Base-by-base conservation (phyloP, 495 filamentous ascomycete genomes). In the Halenospora varia region DNA sequence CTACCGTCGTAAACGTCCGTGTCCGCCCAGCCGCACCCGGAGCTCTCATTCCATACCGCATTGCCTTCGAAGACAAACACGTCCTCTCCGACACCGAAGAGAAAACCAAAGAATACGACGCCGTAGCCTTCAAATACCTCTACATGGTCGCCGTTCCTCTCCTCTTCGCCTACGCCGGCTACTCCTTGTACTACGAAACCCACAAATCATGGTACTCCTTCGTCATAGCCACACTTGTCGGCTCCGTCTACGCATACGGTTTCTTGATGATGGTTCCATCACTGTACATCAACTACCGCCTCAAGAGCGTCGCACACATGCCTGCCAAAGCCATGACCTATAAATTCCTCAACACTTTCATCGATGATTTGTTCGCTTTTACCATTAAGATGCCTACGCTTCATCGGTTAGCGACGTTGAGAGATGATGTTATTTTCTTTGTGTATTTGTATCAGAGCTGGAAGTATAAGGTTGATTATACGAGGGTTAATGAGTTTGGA, bases 201-300 rank as follows among this genome's bases (percentile, higher is more conserved):
- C 94, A 98, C 77, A 97, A 97, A 77, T 92, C 88, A 52, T 97
- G 95, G 95, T 98, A 98, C 71, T 90, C 85, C 18, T 98, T 90
- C 73, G 77, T 95, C 70, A 83, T 86, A 62, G 82, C 95, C 25
- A 96, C 94, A 0, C 84, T 97, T 1, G 94, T 98, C 15, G 94
- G 94, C 4, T 92, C 88, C 48, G 94, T 98, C 26, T 98, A 98
- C 69, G 93, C 94, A 1, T 98, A 98, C 65, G 94, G 94, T 8
- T 98, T 98, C 77, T 73, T 98, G 58, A 97, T 98, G 95, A 97
- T 98, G 94, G 90, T 98, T 17, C 94, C 94, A 24, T 88, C 83
- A 56, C 77, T 98, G 53, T 98, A 97, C 71, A 98, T 98, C 83
- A 98, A 98, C 77, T 98, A 98, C 76, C 82, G 93, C 8, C 81